A percentile compares a stretch with the other conserved stretches of the same genome.
phyloP scores from a whole-genome alignment of 2,329 filamentous ascomycete genomes.

The Peltaster fructicola region DNA sequence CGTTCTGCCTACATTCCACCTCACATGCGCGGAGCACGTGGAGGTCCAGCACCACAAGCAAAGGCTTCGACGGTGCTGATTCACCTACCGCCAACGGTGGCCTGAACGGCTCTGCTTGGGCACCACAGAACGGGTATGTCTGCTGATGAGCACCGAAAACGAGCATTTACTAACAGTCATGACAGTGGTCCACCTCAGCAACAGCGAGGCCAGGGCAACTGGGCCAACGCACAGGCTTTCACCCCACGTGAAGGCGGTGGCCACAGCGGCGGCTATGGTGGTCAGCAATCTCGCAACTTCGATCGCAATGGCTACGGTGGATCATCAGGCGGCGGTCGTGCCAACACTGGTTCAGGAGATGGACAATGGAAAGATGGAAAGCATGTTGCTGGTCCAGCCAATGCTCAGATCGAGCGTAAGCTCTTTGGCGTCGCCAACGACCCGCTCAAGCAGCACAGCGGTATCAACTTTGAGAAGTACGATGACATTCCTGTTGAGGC shows the following conservation, averaged over 20 bases:
- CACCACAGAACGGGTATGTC: too few relatives aligned
- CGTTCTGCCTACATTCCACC: constrained; percentile 71
- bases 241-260: constrained; percentile 32
- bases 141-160: too few relatives aligned
- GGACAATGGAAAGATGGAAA: constrained; percentile 95
- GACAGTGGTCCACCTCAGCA: constrained; percentile 17
- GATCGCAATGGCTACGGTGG: constrained; percentile 47
- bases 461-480: constrained; percentile 99
- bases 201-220: constrained; percentile 24
- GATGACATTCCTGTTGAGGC: constrained; percentile 98
- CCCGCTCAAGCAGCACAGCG: constrained; percentile 76
- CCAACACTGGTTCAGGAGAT: constrained; percentile 72
- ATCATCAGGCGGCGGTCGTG: constrained; percentile 34
- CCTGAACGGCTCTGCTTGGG: constrained; percentile 48
- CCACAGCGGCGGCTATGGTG: constrained; percentile 2
- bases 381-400: constrained; percentile 77
- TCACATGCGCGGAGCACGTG: constrained; percentile 46
- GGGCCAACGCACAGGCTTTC: constrained; percentile 39
- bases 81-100: constrained; percentile 26
- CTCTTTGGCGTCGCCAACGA: constrained; percentile 86
- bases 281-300: constrained; percentile 28
- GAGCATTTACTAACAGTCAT: too few relatives aligned
- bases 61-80: constrained; percentile 35
- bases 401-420: constrained; percentile 82
- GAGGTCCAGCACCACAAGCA: constrained; percentile 23